Evolutionary conservation across 768 basidiomycete genomes (phyloP).

Genomic region (Xerocomellus chrysenteron): DNA sequence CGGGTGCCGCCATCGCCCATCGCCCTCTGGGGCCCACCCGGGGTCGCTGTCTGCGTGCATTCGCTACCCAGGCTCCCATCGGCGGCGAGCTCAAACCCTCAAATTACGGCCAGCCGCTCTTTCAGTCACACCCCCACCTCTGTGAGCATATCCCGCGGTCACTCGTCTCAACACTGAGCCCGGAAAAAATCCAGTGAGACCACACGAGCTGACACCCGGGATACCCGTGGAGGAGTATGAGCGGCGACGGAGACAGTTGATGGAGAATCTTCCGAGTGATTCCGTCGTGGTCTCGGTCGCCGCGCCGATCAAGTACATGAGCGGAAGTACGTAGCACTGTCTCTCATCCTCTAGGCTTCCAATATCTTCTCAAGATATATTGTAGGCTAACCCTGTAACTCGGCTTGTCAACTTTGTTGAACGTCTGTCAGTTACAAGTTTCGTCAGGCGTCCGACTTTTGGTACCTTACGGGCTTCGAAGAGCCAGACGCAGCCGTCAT

Average conservation of each 20-base stretch:
- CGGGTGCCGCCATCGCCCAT: background rate
- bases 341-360: slow-evolving; percentile 9
- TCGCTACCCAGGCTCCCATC: slow-evolving; percentile 34
- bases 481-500: slow-evolving; percentile 91
- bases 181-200: slow-evolving; percentile 40
- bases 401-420: slow-evolving; percentile 7
- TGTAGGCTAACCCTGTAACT: slow-evolving; percentile 49
- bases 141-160: slow-evolving; percentile 37
- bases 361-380: slow-evolving; percentile 53
- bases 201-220: slow-evolving; percentile 78
- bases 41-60: slow-evolving; percentile 16
- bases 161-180: slow-evolving; percentile 4
- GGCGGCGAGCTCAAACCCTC: slow-evolving; percentile 59
- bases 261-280: slow-evolving; percentile 71
- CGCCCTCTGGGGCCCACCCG: background rate
- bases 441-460: slow-evolving; percentile 88
- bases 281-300: slow-evolving; percentile 76
- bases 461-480: slow-evolving; percentile 95
- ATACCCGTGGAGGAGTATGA: slow-evolving; percentile 81
- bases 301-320: slow-evolving; percentile 84
- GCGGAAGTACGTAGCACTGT: slow-evolving; percentile 55
- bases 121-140: slow-evolving; percentile 80
- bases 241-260: slow-evolving; percentile 59
- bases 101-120: slow-evolving; percentile 75
- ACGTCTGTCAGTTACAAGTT: slow-evolving; percentile 77